Conservation (phyloP, 192 early-diverging fungal species). For the Linnemannia schmuckeri region DNA sequence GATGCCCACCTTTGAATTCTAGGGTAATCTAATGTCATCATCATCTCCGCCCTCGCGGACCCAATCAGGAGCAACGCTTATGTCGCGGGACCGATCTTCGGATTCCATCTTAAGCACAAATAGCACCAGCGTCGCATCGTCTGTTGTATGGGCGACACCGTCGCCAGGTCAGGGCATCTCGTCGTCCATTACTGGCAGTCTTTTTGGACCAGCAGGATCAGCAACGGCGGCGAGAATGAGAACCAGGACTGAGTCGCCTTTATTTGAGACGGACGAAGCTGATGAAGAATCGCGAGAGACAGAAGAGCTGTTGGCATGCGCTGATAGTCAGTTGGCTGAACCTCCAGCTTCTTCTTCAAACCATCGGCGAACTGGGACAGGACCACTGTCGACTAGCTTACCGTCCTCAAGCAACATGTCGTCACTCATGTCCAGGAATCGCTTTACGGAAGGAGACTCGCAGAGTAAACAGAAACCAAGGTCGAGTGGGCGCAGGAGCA, state of each 20-base stretch:
- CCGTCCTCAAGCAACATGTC: conserved; percentile 4
- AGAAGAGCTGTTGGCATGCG: conserved; percentile 35
- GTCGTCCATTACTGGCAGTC: conserved; percentile 11
- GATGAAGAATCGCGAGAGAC: conserved; percentile 39
- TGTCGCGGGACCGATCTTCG: conserved; percentile 29
- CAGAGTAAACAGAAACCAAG: conserved; percentile 3
- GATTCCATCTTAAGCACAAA: conserved; percentile 34
- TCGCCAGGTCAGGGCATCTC: background rate
- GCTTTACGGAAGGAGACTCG: background rate
- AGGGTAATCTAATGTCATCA: conserved; percentile 48
- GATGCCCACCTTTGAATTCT: background rate
- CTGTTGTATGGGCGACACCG: background rate
- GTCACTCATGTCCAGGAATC: background rate
- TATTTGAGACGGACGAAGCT: conserved; percentile 39
- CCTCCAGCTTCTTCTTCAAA: conserved; percentile 10
- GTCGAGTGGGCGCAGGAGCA: conserved; percentile 11
- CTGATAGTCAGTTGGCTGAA: background rate
- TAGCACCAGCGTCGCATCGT: background rate
- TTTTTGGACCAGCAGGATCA: conserved; percentile 42
- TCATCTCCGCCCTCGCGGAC: conserved; percentile 1
- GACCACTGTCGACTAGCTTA: conserved; percentile 12
- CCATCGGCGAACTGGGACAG: background rate
- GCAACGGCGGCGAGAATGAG: conserved; percentile 33
- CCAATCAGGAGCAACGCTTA: background rate
- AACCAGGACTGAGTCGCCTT: conserved; percentile 45